Conservation (phyloP, 176 grass and related monocot genomes). For the Rhynchospora tenuis region DNA sequence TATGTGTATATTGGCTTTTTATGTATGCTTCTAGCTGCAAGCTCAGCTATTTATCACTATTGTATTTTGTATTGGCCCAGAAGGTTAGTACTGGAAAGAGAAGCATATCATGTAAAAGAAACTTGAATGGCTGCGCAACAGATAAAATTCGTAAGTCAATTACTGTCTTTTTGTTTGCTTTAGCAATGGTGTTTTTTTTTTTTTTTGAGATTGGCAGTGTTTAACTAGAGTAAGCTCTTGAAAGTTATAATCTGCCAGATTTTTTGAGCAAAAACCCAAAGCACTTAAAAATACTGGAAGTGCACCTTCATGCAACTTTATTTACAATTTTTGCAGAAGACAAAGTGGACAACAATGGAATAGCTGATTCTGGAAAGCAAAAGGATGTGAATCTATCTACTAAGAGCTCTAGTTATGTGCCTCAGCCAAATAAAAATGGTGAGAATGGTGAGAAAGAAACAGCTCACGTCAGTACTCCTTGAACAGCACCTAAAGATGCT, state of each 20-base stretch:
- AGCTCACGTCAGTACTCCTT: background rate
- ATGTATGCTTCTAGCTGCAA: background rate
- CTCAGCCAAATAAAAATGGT: background rate
- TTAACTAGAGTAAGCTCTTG: background rate
- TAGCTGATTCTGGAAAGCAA: background rate
- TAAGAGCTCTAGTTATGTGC: background rate
- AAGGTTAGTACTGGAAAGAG: background rate
- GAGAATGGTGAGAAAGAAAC: background rate
- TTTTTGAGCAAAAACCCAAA: background rate
- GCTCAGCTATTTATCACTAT: background rate
- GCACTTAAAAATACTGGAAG: background rate
- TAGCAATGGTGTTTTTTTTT: background rate
- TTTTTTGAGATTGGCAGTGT: no score
- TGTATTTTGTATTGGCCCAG: background rate
- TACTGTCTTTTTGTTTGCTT: background rate
- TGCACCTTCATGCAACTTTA: background rate
- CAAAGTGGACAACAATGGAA: background rate
- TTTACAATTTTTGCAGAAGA: conserved; percentile 10
- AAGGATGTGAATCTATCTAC: background rate
- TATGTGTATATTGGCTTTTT: background rate
- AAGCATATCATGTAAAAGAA: background rate
- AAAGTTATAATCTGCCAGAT: background rate
- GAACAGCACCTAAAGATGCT: background rate
- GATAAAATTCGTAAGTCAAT: background rate
- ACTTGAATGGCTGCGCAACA: background rate